phyloP scores from a whole-genome alignment of 2,329 filamentous ascomycete species.

The Exophiala phaeomuriformis region DNA sequence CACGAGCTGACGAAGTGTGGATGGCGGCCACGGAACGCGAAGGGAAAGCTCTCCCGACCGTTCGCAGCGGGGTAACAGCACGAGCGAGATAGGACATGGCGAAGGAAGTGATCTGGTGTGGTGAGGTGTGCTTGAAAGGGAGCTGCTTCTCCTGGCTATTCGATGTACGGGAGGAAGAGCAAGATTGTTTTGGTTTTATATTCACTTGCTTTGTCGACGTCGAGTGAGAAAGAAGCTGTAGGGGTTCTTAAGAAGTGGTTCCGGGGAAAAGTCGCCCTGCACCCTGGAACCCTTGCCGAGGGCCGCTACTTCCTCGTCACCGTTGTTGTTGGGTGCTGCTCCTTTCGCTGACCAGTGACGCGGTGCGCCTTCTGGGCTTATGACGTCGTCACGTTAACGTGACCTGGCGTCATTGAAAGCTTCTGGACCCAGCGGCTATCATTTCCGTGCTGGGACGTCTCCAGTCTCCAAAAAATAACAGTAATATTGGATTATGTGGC shows the following conservation, averaged over 20 bases:
- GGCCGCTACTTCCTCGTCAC: not conserved
- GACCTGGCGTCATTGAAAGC: slow-evolving; percentile 9
- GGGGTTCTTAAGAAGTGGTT: not conserved
- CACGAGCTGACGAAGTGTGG: slow-evolving; percentile 17
- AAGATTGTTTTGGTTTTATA: no score
- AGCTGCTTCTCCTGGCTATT: not conserved
- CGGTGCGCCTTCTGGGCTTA: not conserved
- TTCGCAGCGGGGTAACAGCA: slow-evolving; percentile 10
- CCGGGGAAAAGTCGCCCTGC: not conserved
- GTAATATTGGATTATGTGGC: not conserved
- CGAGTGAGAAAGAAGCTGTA: not conserved
- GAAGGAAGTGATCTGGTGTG: not conserved
- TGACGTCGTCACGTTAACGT: slow-evolving; percentile 6
- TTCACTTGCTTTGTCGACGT: not conserved
- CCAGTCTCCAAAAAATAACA: not conserved
- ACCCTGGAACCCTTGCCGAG: not conserved
- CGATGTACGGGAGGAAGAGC: no score
- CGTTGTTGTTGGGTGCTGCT: not conserved
- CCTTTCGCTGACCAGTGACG: not conserved
- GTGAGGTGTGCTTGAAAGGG: not conserved
- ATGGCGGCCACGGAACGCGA: slow-evolving; percentile 14
- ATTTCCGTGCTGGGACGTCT: not conserved
- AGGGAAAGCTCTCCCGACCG: slow-evolving; percentile 6
- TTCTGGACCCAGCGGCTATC: not conserved
- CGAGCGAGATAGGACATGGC: slow-evolving; percentile 20